Evolutionary conservation across 148 eudicot species (phyloP), one percentile per base, ranked within the genome.

Genomic region (Spergularia bocconei): DNA sequence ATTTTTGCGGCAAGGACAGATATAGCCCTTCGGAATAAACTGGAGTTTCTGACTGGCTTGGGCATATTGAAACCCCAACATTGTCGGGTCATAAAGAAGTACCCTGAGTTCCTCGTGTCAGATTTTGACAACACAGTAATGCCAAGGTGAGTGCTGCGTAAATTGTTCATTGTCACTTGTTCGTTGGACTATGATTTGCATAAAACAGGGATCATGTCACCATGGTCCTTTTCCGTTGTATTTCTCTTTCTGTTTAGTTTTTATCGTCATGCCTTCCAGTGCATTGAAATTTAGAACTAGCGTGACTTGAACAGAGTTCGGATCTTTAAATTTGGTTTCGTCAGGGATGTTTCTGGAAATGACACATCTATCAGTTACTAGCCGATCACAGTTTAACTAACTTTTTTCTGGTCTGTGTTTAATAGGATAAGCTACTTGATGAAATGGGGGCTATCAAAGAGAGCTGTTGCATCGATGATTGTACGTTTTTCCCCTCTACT

Each of bases 31-130:
- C 78, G 70, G 76, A 90, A 75, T 76, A 94, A 94, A 82, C 79
- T 91, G 60, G 86, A 84, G 39, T 91, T 88, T 81, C 86, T 94
- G 63, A 50, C 70, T 67, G 33, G 52, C 60, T 57, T 91, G 64
- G 95, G 97, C 25, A 81, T 91, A 54, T 75, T 73, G 36, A 82
- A 80, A 79, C 75, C 51, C 29, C 82, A 89, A 58, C 80, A 90
- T 72, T 93, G 93, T 65, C 88, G 91, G 71, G 88, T 91, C 67
- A 82, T 90, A 73, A 90, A 80, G 79, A 90, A 90, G 82, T 91
- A 94, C 55, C 98, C 98, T 10, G 96, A 91, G 82, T 62, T 94
- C 62, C 84, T 91, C 59, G 84, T 92, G 14, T 86, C 88, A 47
- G 91, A 89, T 48, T 73, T 92, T 63, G 81, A 88, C 80, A 83